Percentiles rank a stretch among this genome's conserved stretches.
Evolutionary conservation across 2,329 filamentous ascomycete genomes (phyloP).

Genomic region (Penicillium sp.): DNA sequence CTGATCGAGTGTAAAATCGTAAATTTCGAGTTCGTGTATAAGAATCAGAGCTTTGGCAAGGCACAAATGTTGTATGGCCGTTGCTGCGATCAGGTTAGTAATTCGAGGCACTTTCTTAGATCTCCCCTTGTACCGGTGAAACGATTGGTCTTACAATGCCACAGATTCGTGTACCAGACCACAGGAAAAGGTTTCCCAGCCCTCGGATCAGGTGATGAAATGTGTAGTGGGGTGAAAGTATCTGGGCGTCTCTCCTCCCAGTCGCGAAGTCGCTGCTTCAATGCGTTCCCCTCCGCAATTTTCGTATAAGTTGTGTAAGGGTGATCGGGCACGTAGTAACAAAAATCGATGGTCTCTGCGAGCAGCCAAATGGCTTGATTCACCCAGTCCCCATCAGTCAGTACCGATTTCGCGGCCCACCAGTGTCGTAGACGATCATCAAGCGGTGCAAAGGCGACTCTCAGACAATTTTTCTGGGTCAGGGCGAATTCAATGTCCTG

Average conservation of each 20-base stretch:
- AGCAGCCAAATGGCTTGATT: constrained; percentile 31
- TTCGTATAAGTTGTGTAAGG: constrained; percentile 16
- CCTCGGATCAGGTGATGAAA: constrained; percentile 22
- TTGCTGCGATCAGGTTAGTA: constrained; percentile 15
- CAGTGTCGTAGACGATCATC: constrained; percentile 24
- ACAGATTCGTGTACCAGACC: constrained; percentile 28
- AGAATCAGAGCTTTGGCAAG: constrained; percentile 28
- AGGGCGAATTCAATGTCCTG: constrained; percentile 33
- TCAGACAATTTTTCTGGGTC: constrained; percentile 28
- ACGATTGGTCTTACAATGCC: constrained; percentile 23
- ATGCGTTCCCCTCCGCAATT: constrained; percentile 11
- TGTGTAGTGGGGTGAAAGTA: constrained; percentile 27
- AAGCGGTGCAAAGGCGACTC: constrained; percentile 27
- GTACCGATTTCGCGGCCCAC: constrained; percentile 22
- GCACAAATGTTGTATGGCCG: constrained; percentile 29
- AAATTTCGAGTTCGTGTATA: constrained; percentile 19
- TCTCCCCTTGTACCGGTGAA: neutral
- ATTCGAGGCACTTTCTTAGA: neutral
- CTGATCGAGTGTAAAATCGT: constrained; percentile 12
- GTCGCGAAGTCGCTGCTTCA: constrained; percentile 22
- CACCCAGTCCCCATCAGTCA: constrained; percentile 30
- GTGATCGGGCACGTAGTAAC: constrained; percentile 21
- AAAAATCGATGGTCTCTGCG: constrained; percentile 30
- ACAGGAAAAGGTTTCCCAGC: constrained; percentile 29
- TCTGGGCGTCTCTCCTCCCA: constrained; percentile 27